Base-by-base conservation (phyloP, 208 protist species). In the Herpetomonas tarakana region DNA sequence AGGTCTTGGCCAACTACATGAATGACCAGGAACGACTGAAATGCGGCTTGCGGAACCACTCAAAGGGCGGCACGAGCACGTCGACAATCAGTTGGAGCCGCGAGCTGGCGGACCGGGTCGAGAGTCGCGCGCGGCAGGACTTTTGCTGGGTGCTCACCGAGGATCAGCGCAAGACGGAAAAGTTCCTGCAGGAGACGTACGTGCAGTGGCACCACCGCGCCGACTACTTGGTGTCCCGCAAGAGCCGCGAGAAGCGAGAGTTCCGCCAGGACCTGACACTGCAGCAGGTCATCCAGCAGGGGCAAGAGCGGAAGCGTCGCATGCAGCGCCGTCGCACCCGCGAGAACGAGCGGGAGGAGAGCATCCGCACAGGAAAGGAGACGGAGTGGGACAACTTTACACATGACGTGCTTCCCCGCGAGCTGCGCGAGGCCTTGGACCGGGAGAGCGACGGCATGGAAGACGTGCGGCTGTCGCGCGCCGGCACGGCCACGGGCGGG, bases 381-480 rank as follows among this genome's bases (percentile, higher is more conserved):
- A 83, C 71, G 29, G 78, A 87, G 53, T 91, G 81, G 81, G 88
- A 94, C 51, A 91, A 83, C 58, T 89, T 91, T 51, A 86, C 83
- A 26, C 82, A 86, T 50, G 88, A 94, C 58, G 88, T 94, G 35
- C 74, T 94, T 19, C 88, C 88, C 47, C 77, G 88, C 28, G 88
- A 94, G 62, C 66, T 92, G 57, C 78, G 88, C 19, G 88, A 94
- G 70, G 79, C 80, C 50, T 63, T 94, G 3, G 88, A 94, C 55
- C 71, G 82, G 1, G 88, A 94, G 54, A 90, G 83, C 61, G 88
- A 94, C 54, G 88, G 88, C 27, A 94, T 94, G 88, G 88, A 94
- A 45, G 88, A 94, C 65, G 88, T 94, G 4, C 81, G 88, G 1
- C 55, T 91, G 21, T 80, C 83, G 12, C 80, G 87, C 3, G 76